phyloP scores from a whole-genome alignment of 257 asterid species.

The Jaltomata sinuosa region DNA sequence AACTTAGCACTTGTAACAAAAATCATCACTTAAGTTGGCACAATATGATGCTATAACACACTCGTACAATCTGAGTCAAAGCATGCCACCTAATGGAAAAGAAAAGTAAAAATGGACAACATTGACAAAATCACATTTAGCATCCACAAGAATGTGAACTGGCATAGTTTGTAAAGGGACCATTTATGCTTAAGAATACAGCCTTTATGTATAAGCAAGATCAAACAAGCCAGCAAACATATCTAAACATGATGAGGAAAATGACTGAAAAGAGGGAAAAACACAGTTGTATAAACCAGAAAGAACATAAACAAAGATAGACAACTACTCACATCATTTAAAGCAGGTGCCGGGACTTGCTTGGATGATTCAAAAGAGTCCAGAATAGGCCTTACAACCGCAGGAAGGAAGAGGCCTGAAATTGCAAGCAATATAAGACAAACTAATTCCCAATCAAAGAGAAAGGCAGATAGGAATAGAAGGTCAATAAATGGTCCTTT shows the following conservation, averaged over 20 bases:
- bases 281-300: not conserved
- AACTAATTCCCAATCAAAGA: not conserved
- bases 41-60: not conserved
- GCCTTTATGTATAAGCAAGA: not conserved
- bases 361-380: slow-evolving; percentile 77
- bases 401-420: slow-evolving; percentile 92
- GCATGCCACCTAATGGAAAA: not conserved
- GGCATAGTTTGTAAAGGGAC: not conserved
- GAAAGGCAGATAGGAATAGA: not conserved
- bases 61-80: not conserved
- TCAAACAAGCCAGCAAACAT: not conserved
- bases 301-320: not conserved
- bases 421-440: slow-evolving; percentile 11
- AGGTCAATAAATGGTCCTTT: not conserved
- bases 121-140: not conserved
- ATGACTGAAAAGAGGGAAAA: not conserved
- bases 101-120: not conserved
- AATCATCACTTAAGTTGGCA: not conserved
- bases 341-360: slow-evolving; percentile 62
- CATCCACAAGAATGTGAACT: not conserved
- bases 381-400: slow-evolving; percentile 88
- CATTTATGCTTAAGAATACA: not conserved
- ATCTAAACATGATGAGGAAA: not conserved
- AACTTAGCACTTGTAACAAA: not conserved
- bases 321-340: slow-evolving; percentile 56